Conservation (phyloP, 2,329 filamentous ascomycete genomes). For the Fusarium mexicanum region DNA sequence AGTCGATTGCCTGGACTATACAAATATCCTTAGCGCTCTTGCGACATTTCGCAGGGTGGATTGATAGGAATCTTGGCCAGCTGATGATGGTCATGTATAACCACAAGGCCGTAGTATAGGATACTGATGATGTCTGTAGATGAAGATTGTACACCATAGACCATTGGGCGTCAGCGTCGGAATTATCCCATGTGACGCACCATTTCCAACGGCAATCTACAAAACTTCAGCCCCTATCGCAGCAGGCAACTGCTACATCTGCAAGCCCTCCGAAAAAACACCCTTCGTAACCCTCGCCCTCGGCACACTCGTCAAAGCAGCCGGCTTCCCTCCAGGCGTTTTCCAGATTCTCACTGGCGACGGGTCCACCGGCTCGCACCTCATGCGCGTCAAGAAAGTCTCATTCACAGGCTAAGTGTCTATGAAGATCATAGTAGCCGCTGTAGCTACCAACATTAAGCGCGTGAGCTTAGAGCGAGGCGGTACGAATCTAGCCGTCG, state of each 20-base stretch:
- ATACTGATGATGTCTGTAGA: neutral
- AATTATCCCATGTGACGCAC: rapidly evolving
- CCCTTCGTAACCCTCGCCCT: neutral
- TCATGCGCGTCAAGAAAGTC: neutral
- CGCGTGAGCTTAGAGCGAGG: neutral
- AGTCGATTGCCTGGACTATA: neutral
- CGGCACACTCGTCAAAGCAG: neutral
- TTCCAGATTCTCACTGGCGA: neutral
- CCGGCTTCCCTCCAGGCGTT: neutral
- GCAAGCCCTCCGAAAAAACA: neutral
- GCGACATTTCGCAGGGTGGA: rapidly evolving
- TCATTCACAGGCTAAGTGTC: neutral
- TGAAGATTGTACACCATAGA: neutral
- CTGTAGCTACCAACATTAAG: neutral
- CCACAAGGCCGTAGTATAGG: no score
- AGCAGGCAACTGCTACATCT: neutral
- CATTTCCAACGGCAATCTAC: neutral
- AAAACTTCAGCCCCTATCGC: neutral
- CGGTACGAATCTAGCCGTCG: neutral
- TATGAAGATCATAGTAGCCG: neutral
- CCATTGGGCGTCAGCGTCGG: rapidly evolving
- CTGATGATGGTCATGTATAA: neutral
- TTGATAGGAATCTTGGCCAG: rapidly evolving
- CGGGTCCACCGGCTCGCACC: rapidly evolving
- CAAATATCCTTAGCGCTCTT: neutral